phyloP scores from a whole-genome alignment of 345 rosid genomes.

The Pugionium cornutum region DNA sequence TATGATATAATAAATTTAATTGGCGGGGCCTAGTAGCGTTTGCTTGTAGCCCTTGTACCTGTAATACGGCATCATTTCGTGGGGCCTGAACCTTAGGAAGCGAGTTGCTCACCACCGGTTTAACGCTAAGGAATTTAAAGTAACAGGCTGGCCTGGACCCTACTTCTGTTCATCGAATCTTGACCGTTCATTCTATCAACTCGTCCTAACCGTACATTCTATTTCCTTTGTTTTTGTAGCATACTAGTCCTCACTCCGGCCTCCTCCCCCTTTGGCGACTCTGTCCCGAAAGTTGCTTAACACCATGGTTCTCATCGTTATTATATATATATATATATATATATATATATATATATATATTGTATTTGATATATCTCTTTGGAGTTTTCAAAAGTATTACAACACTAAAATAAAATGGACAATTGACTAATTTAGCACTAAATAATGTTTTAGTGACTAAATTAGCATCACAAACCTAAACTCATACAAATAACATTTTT shows the following conservation, averaged over 20 bases:
- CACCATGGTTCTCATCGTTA: not conserved
- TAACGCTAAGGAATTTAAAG: constrained; percentile 4
- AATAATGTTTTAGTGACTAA: no score
- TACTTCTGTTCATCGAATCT: constrained; percentile 12
- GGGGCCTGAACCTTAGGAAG: constrained; percentile 26
- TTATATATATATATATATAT: no score
- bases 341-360: no score
- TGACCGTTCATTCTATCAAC: constrained; percentile 24
- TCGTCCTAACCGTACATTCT: constrained; percentile 33
- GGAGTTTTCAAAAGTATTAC: no score
- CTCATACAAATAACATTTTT: no score
- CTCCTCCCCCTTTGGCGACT: no score
- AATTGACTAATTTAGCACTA: no score
- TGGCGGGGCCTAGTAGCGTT: constrained; percentile 33
- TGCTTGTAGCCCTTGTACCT: not conserved
- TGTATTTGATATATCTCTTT: no score
- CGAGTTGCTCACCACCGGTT: constrained; percentile 40
- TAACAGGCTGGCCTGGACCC: constrained; percentile 36
- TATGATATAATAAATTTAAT: not conserved
- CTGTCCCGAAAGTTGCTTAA: no score
- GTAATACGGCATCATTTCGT: constrained; percentile 25
- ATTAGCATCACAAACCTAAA: no score
- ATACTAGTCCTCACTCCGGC: no score
- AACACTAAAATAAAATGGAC: no score
- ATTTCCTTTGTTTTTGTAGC: not conserved